A percentile compares a stretch with the other conserved stretches of the same genome.
phyloP scores from a whole-genome alignment of 2,329 filamentous ascomycete genomes.

The Lachnellula occidentalis region DNA sequence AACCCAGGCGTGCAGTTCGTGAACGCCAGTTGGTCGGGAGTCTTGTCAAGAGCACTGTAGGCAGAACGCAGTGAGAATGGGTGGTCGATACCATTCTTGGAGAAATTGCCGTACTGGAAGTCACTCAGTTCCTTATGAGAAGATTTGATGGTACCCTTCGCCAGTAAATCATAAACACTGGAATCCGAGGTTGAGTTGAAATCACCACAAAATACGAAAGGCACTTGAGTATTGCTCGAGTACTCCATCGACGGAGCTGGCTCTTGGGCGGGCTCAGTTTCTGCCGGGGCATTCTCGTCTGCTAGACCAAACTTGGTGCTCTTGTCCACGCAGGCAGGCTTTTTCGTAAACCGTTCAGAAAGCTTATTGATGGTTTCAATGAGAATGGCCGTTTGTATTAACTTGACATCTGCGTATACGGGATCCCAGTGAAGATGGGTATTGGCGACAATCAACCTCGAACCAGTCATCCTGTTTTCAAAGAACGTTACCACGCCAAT shows the following conservation, averaged over 20 bases:
- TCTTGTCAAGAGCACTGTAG: slow-evolving; percentile 76
- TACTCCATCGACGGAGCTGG: slow-evolving; percentile 84
- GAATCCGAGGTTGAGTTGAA: slow-evolving; percentile 89
- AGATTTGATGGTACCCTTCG: slow-evolving; percentile 70
- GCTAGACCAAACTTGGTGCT: slow-evolving; percentile 27
- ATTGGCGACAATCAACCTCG: slow-evolving; percentile 86
- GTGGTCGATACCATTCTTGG: slow-evolving; percentile 84
- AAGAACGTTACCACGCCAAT: slow-evolving; percentile 90
- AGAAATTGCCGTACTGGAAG: slow-evolving; percentile 90
- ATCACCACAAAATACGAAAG: slow-evolving; percentile 86
- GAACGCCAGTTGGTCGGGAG: slow-evolving; percentile 79
- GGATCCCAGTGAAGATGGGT: slow-evolving; percentile 96
- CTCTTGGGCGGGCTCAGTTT: slow-evolving; percentile 52
- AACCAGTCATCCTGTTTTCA: slow-evolving; percentile 86
- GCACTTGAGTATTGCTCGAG: slow-evolving; percentile 77
- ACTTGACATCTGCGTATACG: slow-evolving; percentile 84
- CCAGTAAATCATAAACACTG: slow-evolving; percentile 85
- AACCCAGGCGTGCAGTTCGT: slow-evolving; percentile 98
- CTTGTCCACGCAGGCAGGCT: slow-evolving; percentile 79
- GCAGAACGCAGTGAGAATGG: slow-evolving; percentile 90
- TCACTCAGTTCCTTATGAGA: slow-evolving; percentile 75
- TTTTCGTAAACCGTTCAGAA: slow-evolving; percentile 77
- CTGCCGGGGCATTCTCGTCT: slow-evolving; percentile 40
- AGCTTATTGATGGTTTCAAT: slow-evolving; percentile 88
- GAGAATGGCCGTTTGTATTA: slow-evolving; percentile 90